phyloP scores from a whole-genome alignment of 1,284 basidiomycete genomes.

The Puccinia hordei region DNA sequence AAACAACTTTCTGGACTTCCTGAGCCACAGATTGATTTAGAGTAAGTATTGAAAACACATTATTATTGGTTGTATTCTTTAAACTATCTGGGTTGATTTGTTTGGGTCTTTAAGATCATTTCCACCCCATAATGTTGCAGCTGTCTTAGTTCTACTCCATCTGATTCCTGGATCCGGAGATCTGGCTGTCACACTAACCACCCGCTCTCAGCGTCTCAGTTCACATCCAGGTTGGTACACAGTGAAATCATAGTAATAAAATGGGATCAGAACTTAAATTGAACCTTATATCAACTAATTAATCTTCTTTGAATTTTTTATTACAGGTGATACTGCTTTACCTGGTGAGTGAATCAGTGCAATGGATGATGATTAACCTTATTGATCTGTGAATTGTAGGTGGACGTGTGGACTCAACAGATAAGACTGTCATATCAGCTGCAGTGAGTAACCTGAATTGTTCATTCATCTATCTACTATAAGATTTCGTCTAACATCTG shows the following conservation, averaged over 20 bases:
- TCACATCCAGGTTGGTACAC: slow-evolving; percentile 47
- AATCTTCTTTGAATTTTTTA: no score
- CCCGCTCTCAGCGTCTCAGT: slow-evolving; percentile 16
- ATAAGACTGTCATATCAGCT: slow-evolving; percentile 16
- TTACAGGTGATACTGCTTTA: slow-evolving; percentile 36
- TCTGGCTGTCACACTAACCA: slow-evolving; percentile 39
- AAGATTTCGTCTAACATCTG: not conserved
- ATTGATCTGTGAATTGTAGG: not conserved
- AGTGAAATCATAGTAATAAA: no score
- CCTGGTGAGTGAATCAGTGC: slow-evolving; percentile 5
- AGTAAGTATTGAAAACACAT: slow-evolving; percentile 7
- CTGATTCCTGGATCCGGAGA: slow-evolving; percentile 11
- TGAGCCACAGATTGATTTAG: slow-evolving; percentile 10
- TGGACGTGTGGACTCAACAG: slow-evolving; percentile 22
- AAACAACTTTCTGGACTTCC: slow-evolving; percentile 21
- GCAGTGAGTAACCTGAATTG: slow-evolving; percentile 31
- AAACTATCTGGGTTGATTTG: not conserved
- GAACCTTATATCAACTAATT: not conserved
- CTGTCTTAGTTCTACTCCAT: slow-evolving; percentile 43
- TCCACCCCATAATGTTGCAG: slow-evolving; percentile 12
- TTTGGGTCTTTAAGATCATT: slow-evolving; percentile 20
- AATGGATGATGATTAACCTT: not conserved
- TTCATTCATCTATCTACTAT: not conserved
- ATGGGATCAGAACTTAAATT: not conserved
- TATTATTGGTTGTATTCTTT: not conserved